Evolutionary conservation across 805 yeast species (phyloP).

Genomic region (Candida adriatica): DNA sequence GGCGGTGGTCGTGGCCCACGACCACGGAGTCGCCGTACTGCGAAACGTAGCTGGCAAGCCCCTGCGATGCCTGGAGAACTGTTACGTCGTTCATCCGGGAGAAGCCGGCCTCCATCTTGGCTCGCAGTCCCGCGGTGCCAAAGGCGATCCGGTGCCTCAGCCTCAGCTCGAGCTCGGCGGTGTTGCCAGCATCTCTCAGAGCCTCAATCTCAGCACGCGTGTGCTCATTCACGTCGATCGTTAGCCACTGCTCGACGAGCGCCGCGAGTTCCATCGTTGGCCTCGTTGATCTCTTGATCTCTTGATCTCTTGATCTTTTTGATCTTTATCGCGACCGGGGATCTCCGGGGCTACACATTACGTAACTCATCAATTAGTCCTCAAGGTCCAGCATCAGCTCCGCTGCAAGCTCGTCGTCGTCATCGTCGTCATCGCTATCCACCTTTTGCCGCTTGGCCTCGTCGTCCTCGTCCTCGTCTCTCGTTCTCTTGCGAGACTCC

Average conservation of each 20-base stretch:
- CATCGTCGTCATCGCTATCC: constrained; percentile 7
- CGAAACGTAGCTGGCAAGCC: constrained; percentile 49
- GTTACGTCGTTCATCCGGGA: constrained; percentile 85
- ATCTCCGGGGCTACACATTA: too few relatives aligned
- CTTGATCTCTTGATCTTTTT: too few relatives aligned
- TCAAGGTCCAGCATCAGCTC: constrained; percentile 26
- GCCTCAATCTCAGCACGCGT: constrained; percentile 44
- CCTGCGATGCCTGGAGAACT: constrained; percentile 85
- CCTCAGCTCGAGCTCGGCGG: constrained; percentile 41
- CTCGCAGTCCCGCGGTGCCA: constrained; percentile 91
- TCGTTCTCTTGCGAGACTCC: constrained; percentile 1
- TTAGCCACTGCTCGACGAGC: constrained; percentile 12
- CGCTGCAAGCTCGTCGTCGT: constrained; percentile 25
- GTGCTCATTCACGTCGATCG: constrained; percentile 29
- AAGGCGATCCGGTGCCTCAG: constrained; percentile 61
- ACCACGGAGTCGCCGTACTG: constrained; percentile 42
- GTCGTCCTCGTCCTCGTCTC: constrained; percentile 15
- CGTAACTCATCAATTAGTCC: too few relatives aligned
- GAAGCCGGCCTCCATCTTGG: constrained; percentile 88
- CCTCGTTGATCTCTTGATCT: too few relatives aligned
- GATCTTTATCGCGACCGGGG: too few relatives aligned
- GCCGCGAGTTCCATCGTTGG: too few relatives aligned
- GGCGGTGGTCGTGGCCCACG: constrained; percentile 89
- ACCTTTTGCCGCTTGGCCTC: constrained; percentile 10
- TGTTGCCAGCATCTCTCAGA: constrained; percentile 45